Percentiles rank a stretch among this genome's conserved stretches.
Evolutionary conservation across 192 early-diverging fungal genomes (phyloP).

Genomic region (Podochytrium sp.): DNA sequence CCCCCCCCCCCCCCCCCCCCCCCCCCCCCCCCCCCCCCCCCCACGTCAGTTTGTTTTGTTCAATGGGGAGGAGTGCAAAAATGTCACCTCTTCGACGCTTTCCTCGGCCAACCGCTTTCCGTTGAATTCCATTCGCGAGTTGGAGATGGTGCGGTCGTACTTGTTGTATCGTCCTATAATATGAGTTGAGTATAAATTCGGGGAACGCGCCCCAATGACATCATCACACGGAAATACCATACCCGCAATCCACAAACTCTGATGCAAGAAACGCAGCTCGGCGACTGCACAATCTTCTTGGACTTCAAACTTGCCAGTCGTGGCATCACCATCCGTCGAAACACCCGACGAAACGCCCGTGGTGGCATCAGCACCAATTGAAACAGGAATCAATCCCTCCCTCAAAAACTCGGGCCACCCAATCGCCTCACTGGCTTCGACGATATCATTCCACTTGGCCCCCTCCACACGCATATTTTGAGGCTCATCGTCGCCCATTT

Average conservation of each 20-base stretch:
- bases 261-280: constrained; percentile 44
- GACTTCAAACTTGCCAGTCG: too few species aligned
- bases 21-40: too few species aligned
- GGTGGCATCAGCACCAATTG: too few species aligned
- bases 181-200: background rate
- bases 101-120: constrained; percentile 70
- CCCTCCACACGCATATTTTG: constrained; percentile 29
- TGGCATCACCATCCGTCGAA: too few species aligned
- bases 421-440: constrained; percentile 30
- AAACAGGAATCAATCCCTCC: constrained; percentile 14
- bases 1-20: too few species aligned
- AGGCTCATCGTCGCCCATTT: constrained; percentile 21
- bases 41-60: too few species aligned
- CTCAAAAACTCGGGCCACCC: constrained; percentile 32
- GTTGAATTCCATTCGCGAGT: constrained; percentile 82
- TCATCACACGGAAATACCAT: background rate
- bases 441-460: constrained; percentile 41
- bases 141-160: constrained; percentile 65
- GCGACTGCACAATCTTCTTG: constrained; percentile 19
- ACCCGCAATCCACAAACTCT: constrained; percentile 66
- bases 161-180: constrained; percentile 50
- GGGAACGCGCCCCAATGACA: background rate
- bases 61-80: constrained; percentile 59
- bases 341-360: too few species aligned
- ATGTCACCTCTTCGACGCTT: constrained; percentile 82